Evolutionary conservation across 1,284 basidiomycete species (phyloP), one percentile per base, ranked within the genome.

Genomic region (Farysia itapuensis): DNA sequence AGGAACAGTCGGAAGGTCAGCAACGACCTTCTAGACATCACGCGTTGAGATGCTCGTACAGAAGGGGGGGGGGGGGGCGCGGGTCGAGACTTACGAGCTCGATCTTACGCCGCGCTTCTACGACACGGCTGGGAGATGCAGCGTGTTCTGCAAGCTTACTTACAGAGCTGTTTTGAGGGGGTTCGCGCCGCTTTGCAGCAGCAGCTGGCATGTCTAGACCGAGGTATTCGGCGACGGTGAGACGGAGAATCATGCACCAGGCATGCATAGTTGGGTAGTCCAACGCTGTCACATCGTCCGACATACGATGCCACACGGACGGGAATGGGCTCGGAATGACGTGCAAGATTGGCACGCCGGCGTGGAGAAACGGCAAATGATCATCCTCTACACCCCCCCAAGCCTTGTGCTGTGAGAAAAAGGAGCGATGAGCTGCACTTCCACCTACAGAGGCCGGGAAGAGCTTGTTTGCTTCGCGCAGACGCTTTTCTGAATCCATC

Each of bases 241-340:
- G 83, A 21, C 94, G 83, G 42, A 97, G 77, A 32, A 99, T 83
- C 39, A 92, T 80, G 67, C 88, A 88, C 95, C 95, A 76, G 3
- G 70, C 82, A 35, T 86, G 83, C 81, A 96, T 84, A 0, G 92
- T 93, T 0, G 87, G 82, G 35, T 90, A 80, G 72, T 97, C 87
- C 19, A 99, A 80, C 0, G 89, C 91, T 13, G 84, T 82, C 2
- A 85, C 88, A 77, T 98, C 87, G 78, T 99, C 95, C 88, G 92
- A 66, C 5, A 91, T 74, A 13, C 82, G 87, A 77, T 97, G 95
- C 95, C 94, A 97, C 5, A 95, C 92, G 2, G 39, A 53, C 0
- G 95, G 95, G 76, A 98, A 98, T 0, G 90, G 92, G 31, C 83
- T 84, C 0, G 93, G 79, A 50, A 98, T 98, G 38, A 98, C 74